These are phyloP conservation scores for Neofusicoccum ribis DNA, from an alignment of 2,329 filamentous ascomycete species.

Conservation along the genomic window DNA sequence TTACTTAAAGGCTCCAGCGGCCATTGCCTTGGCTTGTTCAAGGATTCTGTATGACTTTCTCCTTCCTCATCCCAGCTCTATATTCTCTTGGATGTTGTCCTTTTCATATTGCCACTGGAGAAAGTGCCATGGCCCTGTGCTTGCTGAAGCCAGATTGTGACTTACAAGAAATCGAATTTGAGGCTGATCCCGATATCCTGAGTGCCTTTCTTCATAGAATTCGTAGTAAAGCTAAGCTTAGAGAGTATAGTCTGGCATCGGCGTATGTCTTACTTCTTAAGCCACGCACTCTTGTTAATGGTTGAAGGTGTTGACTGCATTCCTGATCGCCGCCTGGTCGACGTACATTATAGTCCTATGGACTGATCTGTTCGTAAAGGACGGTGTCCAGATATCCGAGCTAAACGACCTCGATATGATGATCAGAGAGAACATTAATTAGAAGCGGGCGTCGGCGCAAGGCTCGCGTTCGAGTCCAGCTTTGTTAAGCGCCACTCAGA, in stretches of 20 bases:
- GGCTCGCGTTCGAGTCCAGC: neutral
- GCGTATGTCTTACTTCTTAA: neutral
- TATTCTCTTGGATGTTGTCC: no score
- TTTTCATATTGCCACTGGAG: no score
- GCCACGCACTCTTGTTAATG: neutral
- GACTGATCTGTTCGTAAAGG: neutral
- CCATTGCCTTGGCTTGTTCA: no score
- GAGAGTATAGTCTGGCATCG: neutral
- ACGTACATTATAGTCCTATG: neutral
- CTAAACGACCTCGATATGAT: neutral
- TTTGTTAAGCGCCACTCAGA: neutral
- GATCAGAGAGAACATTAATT: neutral
- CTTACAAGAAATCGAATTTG: neutral
- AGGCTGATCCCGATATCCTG: neutral
- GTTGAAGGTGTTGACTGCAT: neutral
- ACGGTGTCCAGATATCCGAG: neutral
- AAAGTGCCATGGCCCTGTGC: no score
- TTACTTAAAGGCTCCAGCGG: no score
- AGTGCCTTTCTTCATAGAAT: neutral
- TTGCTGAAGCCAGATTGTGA: neutral
- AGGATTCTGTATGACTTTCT: no score
- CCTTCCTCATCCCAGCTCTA: no score
- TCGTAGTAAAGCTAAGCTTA: neutral
- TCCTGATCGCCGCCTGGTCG: neutral
- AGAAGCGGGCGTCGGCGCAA: neutral